Base-by-base conservation (phyloP, 345 rosid species). In the Aurinia saxatilis region DNA sequence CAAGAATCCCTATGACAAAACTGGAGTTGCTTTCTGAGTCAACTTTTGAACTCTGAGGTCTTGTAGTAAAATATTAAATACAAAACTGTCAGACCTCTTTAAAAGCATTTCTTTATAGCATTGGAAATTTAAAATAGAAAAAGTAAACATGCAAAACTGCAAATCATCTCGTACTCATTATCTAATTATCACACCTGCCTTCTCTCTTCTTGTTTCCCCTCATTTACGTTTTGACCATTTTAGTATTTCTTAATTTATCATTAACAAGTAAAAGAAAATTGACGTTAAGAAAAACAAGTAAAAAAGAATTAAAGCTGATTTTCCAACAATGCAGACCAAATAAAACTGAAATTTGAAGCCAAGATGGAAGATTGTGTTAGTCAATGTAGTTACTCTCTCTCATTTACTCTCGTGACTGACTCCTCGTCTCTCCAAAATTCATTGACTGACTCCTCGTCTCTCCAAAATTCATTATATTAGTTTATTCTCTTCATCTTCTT, bases 81-180 rank as follows among this genome's bases (percentile, higher is more conserved):
- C 48, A 16, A 38, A 3, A 65, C 65, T 54, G 52, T 47, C 69
- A 57, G 63, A 56, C 37, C 75, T 64, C 55, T 65, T n/a, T 50
- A 29, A 51, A 35, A 65, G 50, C 49, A 57, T 36, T 41, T 41
- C 36, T 23, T 69, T 51, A 30, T 11, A 50, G 56, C 66, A 65
- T 71, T 41, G 66, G 66, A 51, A 65, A 35, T 50, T 19, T 65
- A 49, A 57, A 65, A 47, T 57, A 16, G 33, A 70, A 71, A 63
- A 39, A 17, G 15, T 55, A 50, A 68, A 71, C 87, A 80, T 69
- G 78, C 93, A 78, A 79, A n/a, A n/a, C n/a, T n/a, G n/a, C n/a
- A n/a, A 85, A 93, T 93, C 95, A 87, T 87, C 73, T 78, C 72
- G 76, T 83, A 85, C 96, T 93, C 95, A 93, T 93, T 80, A 82